phyloP scores from a whole-genome alignment of 345 rosid genomes.

The Microthlaspi erraticum region DNA sequence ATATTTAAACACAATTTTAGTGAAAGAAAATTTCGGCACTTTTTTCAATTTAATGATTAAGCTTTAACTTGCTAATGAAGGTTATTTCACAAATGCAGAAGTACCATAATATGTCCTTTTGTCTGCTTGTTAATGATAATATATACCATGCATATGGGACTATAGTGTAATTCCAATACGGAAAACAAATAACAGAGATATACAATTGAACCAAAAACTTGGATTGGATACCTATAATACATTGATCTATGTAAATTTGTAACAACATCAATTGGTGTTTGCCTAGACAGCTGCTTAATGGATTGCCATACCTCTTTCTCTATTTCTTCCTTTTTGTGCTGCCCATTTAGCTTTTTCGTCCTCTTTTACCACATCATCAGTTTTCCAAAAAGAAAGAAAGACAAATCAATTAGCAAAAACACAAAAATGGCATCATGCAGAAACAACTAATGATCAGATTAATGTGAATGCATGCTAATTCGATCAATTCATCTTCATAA shows the following conservation, averaged over 20 bases:
- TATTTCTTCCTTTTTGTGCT: slow-evolving; percentile 72
- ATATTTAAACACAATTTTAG: not conserved
- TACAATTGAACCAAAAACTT: not conserved
- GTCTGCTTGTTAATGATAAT: slow-evolving; percentile 3
- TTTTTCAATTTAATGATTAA: not conserved
- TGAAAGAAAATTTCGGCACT: not conserved
- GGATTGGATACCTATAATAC: slow-evolving; percentile 18
- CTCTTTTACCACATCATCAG: slow-evolving; percentile 48
- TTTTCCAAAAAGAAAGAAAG: not conserved
- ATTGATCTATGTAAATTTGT: slow-evolving; percentile 14
- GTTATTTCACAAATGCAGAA: not conserved
- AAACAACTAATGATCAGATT: not conserved
- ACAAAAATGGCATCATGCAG: not conserved
- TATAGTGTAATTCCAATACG: no score
- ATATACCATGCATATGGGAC: not conserved
- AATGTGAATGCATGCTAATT: not conserved
- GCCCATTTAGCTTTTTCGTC: slow-evolving; percentile 67
- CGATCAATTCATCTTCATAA: not conserved
- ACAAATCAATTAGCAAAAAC: not conserved
- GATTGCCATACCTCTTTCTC: slow-evolving; percentile 77
- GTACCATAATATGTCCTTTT: not conserved
- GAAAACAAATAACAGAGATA: no score
- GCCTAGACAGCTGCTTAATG: slow-evolving; percentile 32
- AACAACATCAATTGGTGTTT: slow-evolving; percentile 39
- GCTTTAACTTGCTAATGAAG: not conserved